These are phyloP conservation scores for Capsicum rhomboideum DNA, from an alignment of 257 asterid genomes.

Conservation along the genomic window DNA sequence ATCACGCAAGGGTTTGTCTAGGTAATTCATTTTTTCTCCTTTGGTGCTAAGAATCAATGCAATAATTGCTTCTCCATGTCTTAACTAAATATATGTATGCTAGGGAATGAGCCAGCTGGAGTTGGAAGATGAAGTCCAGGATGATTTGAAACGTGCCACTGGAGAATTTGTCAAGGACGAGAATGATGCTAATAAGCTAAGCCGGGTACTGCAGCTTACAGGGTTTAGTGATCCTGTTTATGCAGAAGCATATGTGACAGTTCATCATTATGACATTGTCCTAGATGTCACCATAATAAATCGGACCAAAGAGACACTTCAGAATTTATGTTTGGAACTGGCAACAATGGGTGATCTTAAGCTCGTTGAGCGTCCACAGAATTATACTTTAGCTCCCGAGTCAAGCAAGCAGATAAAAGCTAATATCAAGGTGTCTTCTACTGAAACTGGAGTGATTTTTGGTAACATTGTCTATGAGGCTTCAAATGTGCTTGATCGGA, in stretches of 20 bases:
- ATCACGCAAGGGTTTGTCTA: not conserved
- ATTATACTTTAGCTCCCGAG: constrained; percentile 78
- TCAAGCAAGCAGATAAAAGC: constrained; percentile 96
- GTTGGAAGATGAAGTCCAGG: constrained; percentile 90
- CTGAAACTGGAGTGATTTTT: constrained; percentile 94
- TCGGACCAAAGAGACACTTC: constrained; percentile 90
- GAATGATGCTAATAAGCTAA: constrained; percentile 81
- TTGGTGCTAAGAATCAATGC: not conserved
- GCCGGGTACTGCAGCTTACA: constrained; percentile 81
- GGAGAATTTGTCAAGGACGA: constrained; percentile 83
- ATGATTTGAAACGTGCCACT: constrained; percentile 91
- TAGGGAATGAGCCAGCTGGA: constrained; percentile 98
- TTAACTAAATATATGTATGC: constrained; percentile 1
- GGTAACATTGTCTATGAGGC: constrained; percentile 95
- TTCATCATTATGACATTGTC: constrained; percentile 90
- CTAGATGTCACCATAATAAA: constrained; percentile 85
- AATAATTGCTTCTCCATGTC: not conserved
- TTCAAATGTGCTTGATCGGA: constrained; percentile 83
- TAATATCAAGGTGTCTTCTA: constrained; percentile 90
- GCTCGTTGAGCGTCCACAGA: constrained; percentile 97
- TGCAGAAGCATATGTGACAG: constrained; percentile 93
- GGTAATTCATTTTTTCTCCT: not conserved
- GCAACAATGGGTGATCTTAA: constrained; percentile 99
- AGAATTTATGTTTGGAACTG: constrained; percentile 86
- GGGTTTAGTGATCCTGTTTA: constrained; percentile 97